These are phyloP conservation scores for Heterobasidion occidentale DNA, from an alignment of 1,284 basidiomycete species.

Conservation along the genomic window DNA sequence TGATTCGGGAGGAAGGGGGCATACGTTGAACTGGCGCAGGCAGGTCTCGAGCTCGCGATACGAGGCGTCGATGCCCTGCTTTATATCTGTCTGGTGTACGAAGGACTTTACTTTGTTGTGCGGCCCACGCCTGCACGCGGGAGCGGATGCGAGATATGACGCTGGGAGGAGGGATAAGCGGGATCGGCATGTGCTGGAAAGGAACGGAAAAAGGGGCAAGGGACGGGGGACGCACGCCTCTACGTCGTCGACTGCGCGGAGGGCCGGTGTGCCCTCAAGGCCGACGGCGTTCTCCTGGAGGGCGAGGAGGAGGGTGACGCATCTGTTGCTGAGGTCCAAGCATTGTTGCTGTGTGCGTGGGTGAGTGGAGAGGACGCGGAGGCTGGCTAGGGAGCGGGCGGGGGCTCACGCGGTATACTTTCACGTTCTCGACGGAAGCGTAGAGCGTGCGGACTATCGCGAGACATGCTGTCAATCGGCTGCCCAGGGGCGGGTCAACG, in stretches of 20 bases:
- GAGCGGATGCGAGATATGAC: conserved; percentile 23
- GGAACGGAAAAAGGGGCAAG: not conserved
- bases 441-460: not conserved
- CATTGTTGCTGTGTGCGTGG: conserved; percentile 27
- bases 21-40: conserved; percentile 11
- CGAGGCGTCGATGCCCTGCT: conserved; percentile 28
- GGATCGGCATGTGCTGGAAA: not conserved
- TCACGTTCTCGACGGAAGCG: conserved; percentile 3
- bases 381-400: not conserved
- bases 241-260: conserved; percentile 27
- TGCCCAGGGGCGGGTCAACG: too few relatives aligned
- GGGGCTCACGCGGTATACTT: not conserved
- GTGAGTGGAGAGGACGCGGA: conserved; percentile 1
- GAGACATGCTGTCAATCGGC: too few relatives aligned
- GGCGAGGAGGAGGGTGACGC: conserved; percentile 22
- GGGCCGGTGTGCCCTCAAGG: conserved; percentile 23
- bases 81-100: conserved; percentile 29
- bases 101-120: conserved; percentile 29
- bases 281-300: conserved; percentile 25
- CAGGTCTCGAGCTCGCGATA: conserved; percentile 29
- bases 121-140: conserved; percentile 26
- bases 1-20: too few relatives aligned
- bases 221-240: conserved; percentile 21
- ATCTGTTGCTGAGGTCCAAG: conserved; percentile 25
- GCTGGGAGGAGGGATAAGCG: conserved; percentile 13